phyloP scores from a whole-genome alignment of 2,329 filamentous ascomycete genomes.

The Albophoma yamanashiensis region DNA sequence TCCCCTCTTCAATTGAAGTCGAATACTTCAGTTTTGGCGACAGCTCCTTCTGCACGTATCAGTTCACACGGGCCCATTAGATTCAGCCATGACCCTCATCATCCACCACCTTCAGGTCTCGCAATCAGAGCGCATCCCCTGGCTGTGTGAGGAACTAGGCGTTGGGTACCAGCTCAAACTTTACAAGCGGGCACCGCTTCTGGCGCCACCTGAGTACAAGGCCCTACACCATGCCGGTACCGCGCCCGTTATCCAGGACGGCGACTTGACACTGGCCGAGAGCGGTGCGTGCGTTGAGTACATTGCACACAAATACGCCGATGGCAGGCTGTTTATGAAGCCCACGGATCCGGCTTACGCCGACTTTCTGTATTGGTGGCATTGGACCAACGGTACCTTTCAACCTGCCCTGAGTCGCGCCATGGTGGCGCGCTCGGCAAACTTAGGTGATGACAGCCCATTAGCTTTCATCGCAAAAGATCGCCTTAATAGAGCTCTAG shows the following conservation, averaged over 20 bases:
- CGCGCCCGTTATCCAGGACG: neutral
- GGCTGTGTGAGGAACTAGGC: conserved; percentile 53
- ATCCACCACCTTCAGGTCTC: conserved; percentile 45
- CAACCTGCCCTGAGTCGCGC: neutral
- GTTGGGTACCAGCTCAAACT: conserved; percentile 31
- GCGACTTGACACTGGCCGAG: neutral
- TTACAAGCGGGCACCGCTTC: neutral
- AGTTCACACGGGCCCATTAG: neutral
- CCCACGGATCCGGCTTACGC: neutral
- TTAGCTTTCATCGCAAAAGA: neutral
- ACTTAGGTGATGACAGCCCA: neutral
- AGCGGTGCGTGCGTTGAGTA: neutral
- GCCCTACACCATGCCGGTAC: neutral
- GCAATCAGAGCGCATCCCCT: conserved; percentile 54
- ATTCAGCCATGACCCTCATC: conserved; percentile 15
- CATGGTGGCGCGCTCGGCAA: neutral
- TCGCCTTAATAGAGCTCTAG: neutral
- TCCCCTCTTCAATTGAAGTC: neutral
- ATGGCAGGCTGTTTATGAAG: neutral
- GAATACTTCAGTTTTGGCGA: neutral
- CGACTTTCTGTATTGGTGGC: neutral
- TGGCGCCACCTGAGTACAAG: neutral
- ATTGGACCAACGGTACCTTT: neutral
- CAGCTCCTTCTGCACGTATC: neutral
- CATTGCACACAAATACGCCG: neutral